Evolutionary conservation across 257 asterid genomes (phyloP).

Genomic region (Voacanga thouarsii): DNA sequence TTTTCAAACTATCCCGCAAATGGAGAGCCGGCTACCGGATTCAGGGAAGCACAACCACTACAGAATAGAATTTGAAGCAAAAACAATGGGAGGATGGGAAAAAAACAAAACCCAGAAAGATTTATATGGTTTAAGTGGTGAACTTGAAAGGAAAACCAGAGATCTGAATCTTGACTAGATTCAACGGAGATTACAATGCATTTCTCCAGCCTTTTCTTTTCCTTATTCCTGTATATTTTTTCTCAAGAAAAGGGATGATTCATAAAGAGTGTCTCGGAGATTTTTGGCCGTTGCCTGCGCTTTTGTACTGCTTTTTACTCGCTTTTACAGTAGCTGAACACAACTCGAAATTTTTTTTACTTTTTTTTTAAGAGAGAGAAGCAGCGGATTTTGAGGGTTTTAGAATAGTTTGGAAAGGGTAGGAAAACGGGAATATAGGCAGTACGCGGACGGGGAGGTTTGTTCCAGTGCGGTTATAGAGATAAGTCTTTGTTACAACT

Average conservation of each 20-base stretch:
- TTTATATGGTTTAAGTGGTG: neutral
- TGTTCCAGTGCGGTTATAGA: neutral
- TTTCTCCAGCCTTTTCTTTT: neutral
- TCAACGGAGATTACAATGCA: neutral
- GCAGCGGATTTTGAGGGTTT: conserved; percentile 17
- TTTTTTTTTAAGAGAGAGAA: neutral
- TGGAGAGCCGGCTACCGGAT: conserved; percentile 18
- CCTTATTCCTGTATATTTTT: neutral
- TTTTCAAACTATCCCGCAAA: neutral
- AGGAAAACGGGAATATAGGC: conserved; percentile 5
- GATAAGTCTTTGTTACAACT: neutral
- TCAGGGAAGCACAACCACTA: conserved; percentile 4
- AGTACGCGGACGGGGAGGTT: conserved; percentile 7
- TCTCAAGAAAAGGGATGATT: neutral
- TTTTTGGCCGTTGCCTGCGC: neutral
- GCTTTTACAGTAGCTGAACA: neutral
- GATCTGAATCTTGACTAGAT: conserved; percentile 8
- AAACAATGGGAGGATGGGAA: neutral
- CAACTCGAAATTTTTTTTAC: neutral
- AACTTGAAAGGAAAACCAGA: neutral
- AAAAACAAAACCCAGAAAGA: neutral
- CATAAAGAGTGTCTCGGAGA: neutral
- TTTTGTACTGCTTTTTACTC: neutral
- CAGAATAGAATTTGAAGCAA: neutral
- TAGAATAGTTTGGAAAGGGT: conserved; percentile 10